Evolutionary conservation across 345 rosid genomes (phyloP).

Genomic region (Eucalyptus polybractea): DNA sequence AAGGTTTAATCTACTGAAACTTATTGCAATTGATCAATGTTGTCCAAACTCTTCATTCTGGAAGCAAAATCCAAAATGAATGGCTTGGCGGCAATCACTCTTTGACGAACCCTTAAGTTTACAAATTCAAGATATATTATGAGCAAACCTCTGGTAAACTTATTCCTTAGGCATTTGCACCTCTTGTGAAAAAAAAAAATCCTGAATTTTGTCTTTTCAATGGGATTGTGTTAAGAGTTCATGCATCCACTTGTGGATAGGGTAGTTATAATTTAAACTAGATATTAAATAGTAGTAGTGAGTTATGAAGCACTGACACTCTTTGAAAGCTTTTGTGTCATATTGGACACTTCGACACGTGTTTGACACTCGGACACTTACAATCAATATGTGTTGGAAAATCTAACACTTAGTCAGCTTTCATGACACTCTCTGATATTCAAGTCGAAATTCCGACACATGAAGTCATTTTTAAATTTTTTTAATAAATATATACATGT

Average conservation of each 20-base stretch:
- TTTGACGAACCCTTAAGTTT: not conserved
- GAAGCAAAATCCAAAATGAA: not conserved
- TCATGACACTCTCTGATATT: accelerated
- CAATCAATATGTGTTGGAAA: no score
- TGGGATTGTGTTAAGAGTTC: not conserved
- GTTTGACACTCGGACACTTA: no score
- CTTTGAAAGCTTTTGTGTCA: accelerated
- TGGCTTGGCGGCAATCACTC: not conserved
- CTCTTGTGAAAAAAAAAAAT: not conserved
- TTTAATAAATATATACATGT: no score
- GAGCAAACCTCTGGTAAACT: not conserved
- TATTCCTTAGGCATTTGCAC: not conserved
- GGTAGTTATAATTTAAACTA: not conserved
- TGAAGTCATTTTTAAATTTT: no score
- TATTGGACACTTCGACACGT: accelerated
- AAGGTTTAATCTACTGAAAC: not conserved
- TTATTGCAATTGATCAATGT: not conserved
- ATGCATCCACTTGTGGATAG: not conserved
- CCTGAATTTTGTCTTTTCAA: not conserved
- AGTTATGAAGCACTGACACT: accelerated
- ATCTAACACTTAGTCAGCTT: no score
- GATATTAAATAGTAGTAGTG: not conserved
- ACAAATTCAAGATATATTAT: not conserved
- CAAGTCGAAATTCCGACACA: no score
- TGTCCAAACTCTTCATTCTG: not conserved